Evolutionary conservation across 345 rosid species (phyloP).

Genomic region (Gossypium rotundifolium): DNA sequence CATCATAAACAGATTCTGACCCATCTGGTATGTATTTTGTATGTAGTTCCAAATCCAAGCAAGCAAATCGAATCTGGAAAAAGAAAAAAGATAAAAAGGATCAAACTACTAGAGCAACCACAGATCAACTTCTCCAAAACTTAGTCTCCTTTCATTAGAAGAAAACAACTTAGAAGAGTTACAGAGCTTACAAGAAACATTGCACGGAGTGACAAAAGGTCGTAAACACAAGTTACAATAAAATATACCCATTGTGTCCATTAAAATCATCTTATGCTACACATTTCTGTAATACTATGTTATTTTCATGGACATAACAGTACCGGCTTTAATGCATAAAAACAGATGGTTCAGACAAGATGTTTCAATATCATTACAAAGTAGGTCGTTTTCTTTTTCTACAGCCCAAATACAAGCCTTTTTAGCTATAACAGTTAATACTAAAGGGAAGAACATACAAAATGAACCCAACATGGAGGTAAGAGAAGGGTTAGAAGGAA

Average conservation of each 20-base stretch:
- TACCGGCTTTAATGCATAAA: not conserved
- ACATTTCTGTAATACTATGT: not conserved
- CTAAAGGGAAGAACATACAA: not conserved
- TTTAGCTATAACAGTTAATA: not conserved
- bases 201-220: not conserved
- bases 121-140: not conserved
- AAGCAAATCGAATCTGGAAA: conserved; percentile 58
- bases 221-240: not conserved
- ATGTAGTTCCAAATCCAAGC: conserved; percentile 76
- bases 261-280: not conserved
- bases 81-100: not conserved
- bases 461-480: not conserved
- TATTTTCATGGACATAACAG: not conserved
- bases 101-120: not conserved
- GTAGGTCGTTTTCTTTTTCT: not conserved
- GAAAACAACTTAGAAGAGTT: not conserved
- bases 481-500: not conserved
- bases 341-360: not conserved
- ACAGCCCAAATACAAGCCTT: not conserved
- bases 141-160: not conserved
- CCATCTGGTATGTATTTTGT: conserved; percentile 63
- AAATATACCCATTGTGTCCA: not conserved
- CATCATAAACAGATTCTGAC: conserved; percentile 66
- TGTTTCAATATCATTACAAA: not conserved
- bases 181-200: not conserved